Percentiles rank a stretch among this genome's conserved stretches.
These are phyloP conservation scores for Cladosporium austrohemisphaericum DNA, from an alignment of 2,329 filamentous ascomycete genomes.

Conservation along the genomic window DNA sequence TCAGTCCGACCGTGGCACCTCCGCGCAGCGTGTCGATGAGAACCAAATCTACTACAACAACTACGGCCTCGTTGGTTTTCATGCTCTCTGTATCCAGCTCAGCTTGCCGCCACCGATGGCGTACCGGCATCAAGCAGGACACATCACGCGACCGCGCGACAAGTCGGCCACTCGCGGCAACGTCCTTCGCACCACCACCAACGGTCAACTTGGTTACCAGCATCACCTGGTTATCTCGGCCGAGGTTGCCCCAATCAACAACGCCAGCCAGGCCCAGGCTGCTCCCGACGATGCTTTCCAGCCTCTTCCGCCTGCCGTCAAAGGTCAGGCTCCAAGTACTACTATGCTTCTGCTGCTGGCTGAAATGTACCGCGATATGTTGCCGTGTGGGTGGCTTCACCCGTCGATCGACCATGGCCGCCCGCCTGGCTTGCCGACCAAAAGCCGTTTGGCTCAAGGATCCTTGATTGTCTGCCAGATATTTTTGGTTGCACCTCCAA, in stretches of 20 bases:
- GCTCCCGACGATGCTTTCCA: neutral
- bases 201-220: constrained; percentile 3
- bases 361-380: too few species aligned
- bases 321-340: neutral
- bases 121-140: neutral
- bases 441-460: too few species aligned
- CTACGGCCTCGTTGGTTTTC: neutral
- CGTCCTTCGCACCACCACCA: neutral
- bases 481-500: too few species aligned
- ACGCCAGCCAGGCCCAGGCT: neutral
- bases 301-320: neutral
- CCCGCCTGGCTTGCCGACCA: too few species aligned
- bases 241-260: neutral
- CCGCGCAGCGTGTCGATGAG: constrained; percentile 32
- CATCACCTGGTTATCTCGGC: neutral
- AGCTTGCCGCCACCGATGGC: constrained; percentile 1
- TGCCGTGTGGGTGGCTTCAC: too few species aligned
- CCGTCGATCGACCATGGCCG: too few species aligned
- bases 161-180: neutral
- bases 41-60: neutral
- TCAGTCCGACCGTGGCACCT: constrained; percentile 77
- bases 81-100: neutral
- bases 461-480: too few species aligned
- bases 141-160: neutral
- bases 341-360: too few species aligned